These are phyloP conservation scores for Mucor piriformis DNA, from an alignment of 371 early-diverging fungal genomes.

Conservation along the genomic window DNA sequence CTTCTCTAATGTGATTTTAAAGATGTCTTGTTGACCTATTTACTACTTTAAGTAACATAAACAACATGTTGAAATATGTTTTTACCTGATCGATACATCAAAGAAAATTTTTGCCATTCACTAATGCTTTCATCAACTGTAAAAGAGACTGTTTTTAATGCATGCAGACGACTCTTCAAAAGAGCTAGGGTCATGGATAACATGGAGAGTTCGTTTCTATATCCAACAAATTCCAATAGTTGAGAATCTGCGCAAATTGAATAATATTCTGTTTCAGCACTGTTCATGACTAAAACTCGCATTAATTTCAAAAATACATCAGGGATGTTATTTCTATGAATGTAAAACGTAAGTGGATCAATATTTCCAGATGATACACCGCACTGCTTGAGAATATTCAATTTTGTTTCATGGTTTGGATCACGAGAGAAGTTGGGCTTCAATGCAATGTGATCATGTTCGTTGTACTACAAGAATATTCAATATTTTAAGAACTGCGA, in stretches of 20 bases:
- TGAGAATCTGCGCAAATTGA: constrained; percentile 15
- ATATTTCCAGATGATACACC: constrained; percentile 35
- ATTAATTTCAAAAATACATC: constrained; percentile 49
- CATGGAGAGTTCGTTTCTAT: constrained; percentile 60
- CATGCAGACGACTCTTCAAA: constrained; percentile 32
- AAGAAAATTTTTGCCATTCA: constrained; percentile 45
- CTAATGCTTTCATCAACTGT: constrained; percentile 18
- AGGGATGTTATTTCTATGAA: constrained; percentile 50
- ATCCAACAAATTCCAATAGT: constrained; percentile 45
- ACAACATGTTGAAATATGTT: no score
- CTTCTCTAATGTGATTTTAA: constrained; percentile 21
- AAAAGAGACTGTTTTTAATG: constrained; percentile 21
- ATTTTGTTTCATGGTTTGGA: constrained; percentile 51
- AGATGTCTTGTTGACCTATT: constrained; percentile 36
- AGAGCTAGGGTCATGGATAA: constrained; percentile 38
- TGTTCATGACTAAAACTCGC: constrained; percentile 69
- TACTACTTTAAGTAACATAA: no score
- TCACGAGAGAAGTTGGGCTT: constrained; percentile 65
- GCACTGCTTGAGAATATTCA: constrained; percentile 41
- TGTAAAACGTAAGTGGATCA: constrained; percentile 46
- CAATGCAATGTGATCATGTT: constrained; percentile 50
- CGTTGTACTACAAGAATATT: constrained; percentile 38
- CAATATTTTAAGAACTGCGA: background rate
- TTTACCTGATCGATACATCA: constrained; percentile 57
- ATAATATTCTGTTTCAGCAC: constrained; percentile 40